Evolutionary conservation across 176 grass and related monocot species (phyloP), one percentile per base, ranked within the genome.

Genomic region (Panicum miliaceum): DNA sequence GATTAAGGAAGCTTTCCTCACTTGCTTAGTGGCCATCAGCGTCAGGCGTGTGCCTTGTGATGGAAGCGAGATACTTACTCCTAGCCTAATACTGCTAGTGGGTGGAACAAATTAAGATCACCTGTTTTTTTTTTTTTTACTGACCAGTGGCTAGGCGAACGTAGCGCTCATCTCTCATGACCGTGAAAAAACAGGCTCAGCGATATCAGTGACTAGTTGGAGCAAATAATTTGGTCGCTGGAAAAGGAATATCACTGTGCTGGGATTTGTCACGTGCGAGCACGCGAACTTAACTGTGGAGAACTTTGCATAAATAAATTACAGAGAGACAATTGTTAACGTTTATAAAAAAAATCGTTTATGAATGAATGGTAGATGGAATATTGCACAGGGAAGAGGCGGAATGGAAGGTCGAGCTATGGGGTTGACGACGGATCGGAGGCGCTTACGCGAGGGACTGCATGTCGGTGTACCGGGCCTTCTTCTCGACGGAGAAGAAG

Each of bases 401-500:
- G 61, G 16, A 50, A 54, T 42, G 1, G 0, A 45, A 54, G 51
- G 12, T 8, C 2, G 37, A 29, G 72, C 29, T 1, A 32, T 32
- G 12, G 80, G 41, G 6, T 52, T 11, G n/a, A 71, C 2, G 27
- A 3, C 26, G 61, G 18, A 29, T 54, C 14, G n/a, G 75, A 43
- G 65, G 26, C 13, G 71, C 93, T 95, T 91, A 98, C 96, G 87
- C 91, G 79, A 98, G 76, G 46, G 91, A 84, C 83, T 95, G 94
- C 89, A 94, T 89, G 68, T 95, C 87, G 56, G 91, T 94, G 89
- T 89, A 98, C 11, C 75, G 89, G 80, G 96, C 96, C 73, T 77
- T 81, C 93, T 85, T 93, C 78, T 90, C 29, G 75, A 95, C n/a
- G 60, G 96, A 90, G 89, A 98, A 90, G 85, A 98, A 69, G 82